Conservation (phyloP, 805 yeast genomes). For the Hanseniaspora lindneri region DNA sequence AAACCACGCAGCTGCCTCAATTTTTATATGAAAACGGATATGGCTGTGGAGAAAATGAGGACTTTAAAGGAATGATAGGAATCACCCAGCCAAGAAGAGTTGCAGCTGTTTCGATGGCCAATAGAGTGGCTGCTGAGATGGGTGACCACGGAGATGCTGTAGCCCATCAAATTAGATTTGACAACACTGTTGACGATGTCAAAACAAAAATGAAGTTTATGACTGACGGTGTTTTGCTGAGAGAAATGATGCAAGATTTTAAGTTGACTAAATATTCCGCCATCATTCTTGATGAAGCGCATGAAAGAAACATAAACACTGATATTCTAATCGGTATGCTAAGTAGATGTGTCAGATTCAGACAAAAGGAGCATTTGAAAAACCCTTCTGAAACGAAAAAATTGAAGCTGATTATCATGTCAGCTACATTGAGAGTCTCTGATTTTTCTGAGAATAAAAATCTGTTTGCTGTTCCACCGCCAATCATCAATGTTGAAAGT, state of each 20-base stretch:
- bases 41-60: conserved; percentile 41
- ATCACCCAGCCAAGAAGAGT: conserved; percentile 92
- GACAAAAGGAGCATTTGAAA: conserved; percentile 42
- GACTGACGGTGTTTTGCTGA: conserved; percentile 87
- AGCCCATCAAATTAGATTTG: conserved; percentile 75
- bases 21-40: conserved; percentile 87
- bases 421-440: conserved; percentile 87
- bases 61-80: conserved; percentile 88
- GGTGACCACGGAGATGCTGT: conserved; percentile 62
- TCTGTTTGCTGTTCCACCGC: conserved; percentile 66
- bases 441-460: conserved; percentile 77
- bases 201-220: conserved; percentile 71
- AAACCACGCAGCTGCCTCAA: conserved; percentile 96
- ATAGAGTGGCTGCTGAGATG: conserved; percentile 62
- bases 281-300: conserved; percentile 91
- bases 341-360: conserved; percentile 67
- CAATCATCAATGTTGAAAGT: conserved; percentile 78
- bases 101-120: conserved; percentile 86
- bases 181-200: conserved; percentile 43
- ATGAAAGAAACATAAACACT: conserved; percentile 90
- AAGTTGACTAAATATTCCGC: conserved; percentile 70
- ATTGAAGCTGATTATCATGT: conserved; percentile 81
- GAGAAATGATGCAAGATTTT: conserved; percentile 89
- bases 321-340: conserved; percentile 92
- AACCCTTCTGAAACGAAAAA: conserved; percentile 44